These are phyloP conservation scores for Ogataea pini DNA, from an alignment of 805 yeast genomes.

Conservation along the genomic window DNA sequence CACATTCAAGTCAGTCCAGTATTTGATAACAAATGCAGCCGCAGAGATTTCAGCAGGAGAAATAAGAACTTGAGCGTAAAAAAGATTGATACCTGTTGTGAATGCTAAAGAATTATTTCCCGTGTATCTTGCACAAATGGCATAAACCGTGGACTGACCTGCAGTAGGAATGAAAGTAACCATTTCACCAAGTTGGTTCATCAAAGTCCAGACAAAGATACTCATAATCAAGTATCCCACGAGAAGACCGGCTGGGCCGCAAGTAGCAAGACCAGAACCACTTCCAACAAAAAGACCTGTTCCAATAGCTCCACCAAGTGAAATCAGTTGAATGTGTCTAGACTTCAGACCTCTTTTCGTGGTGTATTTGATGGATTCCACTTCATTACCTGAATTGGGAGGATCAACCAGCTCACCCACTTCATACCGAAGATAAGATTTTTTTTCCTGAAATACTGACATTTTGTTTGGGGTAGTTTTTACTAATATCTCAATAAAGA, in stretches of 20 bases:
- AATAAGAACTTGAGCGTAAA: slow-evolving; percentile 50
- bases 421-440: not conserved
- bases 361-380: not conserved
- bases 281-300: slow-evolving; percentile 55
- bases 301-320: slow-evolving; percentile 72
- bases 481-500: too few species aligned
- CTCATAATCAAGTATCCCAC: slow-evolving; percentile 65
- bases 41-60: slow-evolving; percentile 66
- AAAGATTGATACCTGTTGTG: slow-evolving; percentile 51
- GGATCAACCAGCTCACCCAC: not conserved
- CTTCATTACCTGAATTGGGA: not conserved
- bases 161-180: slow-evolving; percentile 63
- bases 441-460: not conserved
- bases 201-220: slow-evolving; percentile 61
- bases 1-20: slow-evolving; percentile 60
- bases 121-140: slow-evolving; percentile 35
- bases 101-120: slow-evolving; percentile 59
- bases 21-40: slow-evolving; percentile 60
- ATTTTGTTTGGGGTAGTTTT: too few species aligned
- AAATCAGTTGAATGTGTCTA: slow-evolving; percentile 61
- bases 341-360: slow-evolving; percentile 37
- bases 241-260: slow-evolving; percentile 48
- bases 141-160: slow-evolving; percentile 67
- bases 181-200: slow-evolving; percentile 68
- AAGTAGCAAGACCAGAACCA: slow-evolving; percentile 37